Conservation (phyloP, 139 green algal species). For the Tetradesmus obliquus region DNA sequence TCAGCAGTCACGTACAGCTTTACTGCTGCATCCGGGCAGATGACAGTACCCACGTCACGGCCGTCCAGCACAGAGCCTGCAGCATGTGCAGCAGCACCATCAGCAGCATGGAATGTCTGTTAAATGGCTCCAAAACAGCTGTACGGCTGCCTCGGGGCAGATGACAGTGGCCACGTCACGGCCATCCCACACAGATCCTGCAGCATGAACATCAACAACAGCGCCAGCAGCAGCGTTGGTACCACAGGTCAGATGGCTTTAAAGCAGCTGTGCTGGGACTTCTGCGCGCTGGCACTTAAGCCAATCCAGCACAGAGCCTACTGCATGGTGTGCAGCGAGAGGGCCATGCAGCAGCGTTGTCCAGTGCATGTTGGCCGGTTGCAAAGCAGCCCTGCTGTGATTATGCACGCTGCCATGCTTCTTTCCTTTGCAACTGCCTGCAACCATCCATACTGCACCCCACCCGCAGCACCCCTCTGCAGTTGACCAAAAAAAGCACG, state of each 20-base stretch:
- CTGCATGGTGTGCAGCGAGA: too few relatives aligned
- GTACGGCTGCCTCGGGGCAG: not conserved
- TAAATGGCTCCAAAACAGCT: not conserved
- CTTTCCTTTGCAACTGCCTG: too few relatives aligned
- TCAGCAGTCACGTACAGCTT: conserved; percentile 43
- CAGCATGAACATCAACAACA: too few relatives aligned
- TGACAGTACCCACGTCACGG: conserved; percentile 35
- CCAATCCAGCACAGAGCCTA: not conserved
- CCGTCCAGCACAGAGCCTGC: conserved; percentile 42
- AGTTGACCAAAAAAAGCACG: too few relatives aligned
- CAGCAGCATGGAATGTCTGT: not conserved
- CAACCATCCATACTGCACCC: too few relatives aligned
- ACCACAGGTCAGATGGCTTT: too few relatives aligned
- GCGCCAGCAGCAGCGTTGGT: not conserved
- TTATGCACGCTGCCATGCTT: too few relatives aligned
- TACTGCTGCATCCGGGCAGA: conserved; percentile 30
- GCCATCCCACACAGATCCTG: not conserved
- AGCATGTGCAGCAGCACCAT: not conserved
- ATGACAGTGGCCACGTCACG: not conserved
- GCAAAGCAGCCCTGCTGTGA: too few relatives aligned
- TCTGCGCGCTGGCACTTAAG: too few relatives aligned
- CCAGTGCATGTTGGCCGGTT: not conserved
- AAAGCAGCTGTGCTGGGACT: too few relatives aligned
- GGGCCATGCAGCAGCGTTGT: not conserved
- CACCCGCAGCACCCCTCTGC: too few relatives aligned